Percentiles rank a stretch among this genome's conserved stretches.
Evolutionary conservation across 371 early-diverging fungal species (phyloP).

Genomic region (Mucor indicus): DNA sequence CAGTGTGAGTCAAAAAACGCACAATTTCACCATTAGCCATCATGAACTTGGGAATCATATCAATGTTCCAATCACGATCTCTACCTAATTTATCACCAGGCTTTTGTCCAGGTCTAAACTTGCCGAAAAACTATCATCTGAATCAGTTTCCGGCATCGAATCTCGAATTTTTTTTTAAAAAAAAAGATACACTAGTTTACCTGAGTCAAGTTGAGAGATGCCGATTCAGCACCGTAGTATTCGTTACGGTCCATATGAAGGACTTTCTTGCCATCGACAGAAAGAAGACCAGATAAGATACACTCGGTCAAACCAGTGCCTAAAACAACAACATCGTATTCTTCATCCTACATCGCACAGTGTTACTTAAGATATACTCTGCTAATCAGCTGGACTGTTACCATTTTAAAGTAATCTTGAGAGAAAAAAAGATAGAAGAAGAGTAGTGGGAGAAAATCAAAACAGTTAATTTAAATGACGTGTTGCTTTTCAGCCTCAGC

Average conservation of each 20-base stretch:
- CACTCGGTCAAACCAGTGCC: slow-evolving; percentile 99
- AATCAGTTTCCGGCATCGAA: too few species aligned
- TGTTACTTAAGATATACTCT: neutral
- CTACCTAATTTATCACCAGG: slow-evolving; percentile 72
- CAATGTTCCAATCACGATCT: slow-evolving; percentile 97
- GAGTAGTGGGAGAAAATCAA: neutral
- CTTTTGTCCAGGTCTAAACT: slow-evolving; percentile 75
- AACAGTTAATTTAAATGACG: slow-evolving; percentile 1
- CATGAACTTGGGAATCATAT: slow-evolving; percentile 99
- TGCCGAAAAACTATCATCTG: slow-evolving; percentile 67
- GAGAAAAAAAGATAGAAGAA: neutral
- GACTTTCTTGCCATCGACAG: slow-evolving; percentile 98
- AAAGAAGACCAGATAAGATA: slow-evolving; percentile 95
- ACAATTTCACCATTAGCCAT: slow-evolving; percentile 96
- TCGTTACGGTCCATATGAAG: slow-evolving; percentile 98
- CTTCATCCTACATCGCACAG: slow-evolving; percentile 64
- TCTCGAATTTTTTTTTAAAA: too few species aligned
- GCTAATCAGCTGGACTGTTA: neutral
- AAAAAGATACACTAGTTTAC: too few species aligned
- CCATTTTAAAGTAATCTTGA: neutral
- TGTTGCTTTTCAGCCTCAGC: neutral
- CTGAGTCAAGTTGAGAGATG: slow-evolving; percentile 91
- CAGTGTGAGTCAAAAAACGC: slow-evolving; percentile 86
- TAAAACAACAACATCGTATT: slow-evolving; percentile 94
- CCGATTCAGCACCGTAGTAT: slow-evolving; percentile 98